phyloP scores from a whole-genome alignment of 805 yeast genomes.

The Yamadazyma olivae region DNA sequence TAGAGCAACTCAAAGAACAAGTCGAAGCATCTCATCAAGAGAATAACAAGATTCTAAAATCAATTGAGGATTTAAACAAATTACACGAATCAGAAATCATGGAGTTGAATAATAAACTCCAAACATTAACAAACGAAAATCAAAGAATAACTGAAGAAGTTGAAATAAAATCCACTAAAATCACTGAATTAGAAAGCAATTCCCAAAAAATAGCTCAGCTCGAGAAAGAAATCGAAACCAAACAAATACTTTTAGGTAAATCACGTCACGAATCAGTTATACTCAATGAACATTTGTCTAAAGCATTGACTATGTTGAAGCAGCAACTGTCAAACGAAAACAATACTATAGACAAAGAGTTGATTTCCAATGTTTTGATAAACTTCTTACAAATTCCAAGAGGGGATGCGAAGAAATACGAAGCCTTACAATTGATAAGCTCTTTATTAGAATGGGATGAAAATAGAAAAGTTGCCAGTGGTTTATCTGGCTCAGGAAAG shows the following conservation, averaged over 20 bases:
- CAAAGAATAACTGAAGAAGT: slow-evolving; percentile 9
- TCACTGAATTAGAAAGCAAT: slow-evolving; percentile 13
- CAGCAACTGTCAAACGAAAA: slow-evolving; percentile 60
- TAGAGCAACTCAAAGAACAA: slow-evolving; percentile 6
- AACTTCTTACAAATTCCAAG: slow-evolving; percentile 86
- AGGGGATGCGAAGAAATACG: slow-evolving; percentile 92
- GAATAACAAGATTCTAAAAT: not conserved
- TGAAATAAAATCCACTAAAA: slow-evolving; percentile 2
- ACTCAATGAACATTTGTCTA: slow-evolving; percentile 91
- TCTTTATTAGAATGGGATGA: slow-evolving; percentile 89
- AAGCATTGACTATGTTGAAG: slow-evolving; percentile 81
- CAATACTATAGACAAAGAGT: slow-evolving; percentile 80
- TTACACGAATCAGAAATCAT: slow-evolving; percentile 2
- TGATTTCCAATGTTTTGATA: slow-evolving; percentile 79
- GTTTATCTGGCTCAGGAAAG: slow-evolving; percentile 38
- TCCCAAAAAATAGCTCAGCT: slow-evolving; percentile 44
- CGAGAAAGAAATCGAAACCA: slow-evolving; percentile 52
- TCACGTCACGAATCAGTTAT: slow-evolving; percentile 92
- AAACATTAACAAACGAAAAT: slow-evolving; percentile 6
- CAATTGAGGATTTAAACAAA: not conserved
- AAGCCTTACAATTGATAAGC: slow-evolving; percentile 80
- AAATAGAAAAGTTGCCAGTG: slow-evolving; percentile 71
- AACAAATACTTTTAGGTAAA: slow-evolving; percentile 81
- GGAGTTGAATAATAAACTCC: not conserved
- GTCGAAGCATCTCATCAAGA: slow-evolving; percentile 1